Base-by-base conservation (phyloP, 164 flowering plant genomes). In the Cinnamomum chago region DNA sequence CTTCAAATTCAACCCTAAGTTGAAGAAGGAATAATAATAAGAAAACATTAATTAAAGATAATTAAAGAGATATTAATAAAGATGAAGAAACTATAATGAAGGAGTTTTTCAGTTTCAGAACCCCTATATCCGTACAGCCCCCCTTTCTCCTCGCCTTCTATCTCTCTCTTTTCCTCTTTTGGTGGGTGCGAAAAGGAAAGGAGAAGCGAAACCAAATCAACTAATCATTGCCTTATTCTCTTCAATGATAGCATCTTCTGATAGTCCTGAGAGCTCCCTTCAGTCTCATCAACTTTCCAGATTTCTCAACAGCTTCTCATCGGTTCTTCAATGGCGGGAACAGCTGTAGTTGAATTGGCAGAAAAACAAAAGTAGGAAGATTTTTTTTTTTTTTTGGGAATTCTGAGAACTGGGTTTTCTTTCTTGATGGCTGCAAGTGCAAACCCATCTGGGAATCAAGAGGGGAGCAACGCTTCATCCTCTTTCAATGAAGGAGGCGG, bases 361-460 rank as follows among this genome's bases (percentile, higher is more conserved):
- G 81, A 83, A 80, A 40, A 76, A 28, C n/a, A 40, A 64, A 3
- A 18, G 60, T 15, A 20, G 58, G 47, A 22, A 62, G 3, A 4
- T 30, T 3, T 30, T 18, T 24, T 24, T 24, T 24, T 24, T 24
- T 24, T 70, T 70, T 71, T 25, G 33, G 75, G 58, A 70, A 51
- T 71, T 73, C 73, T 75, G 33, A 20, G 70, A 68, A 55, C 35
- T 67, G 78, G 68, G 73, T 62, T 65, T 28, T 27, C 69, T 7
- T 58, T 1, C 28, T 66, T 65, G 65, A 89, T 89, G 90, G 90
- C 87, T 17, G 79, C 82, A 18, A 82, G 83, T 67, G 81, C 90
- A 17, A 84, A 85, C 75, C 87, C 87, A 50, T 79, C 88, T 55
- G 85, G 83, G 72, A 87, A 79, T 69, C 90, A 86, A 67, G 85